Evolutionary conservation across 2,329 filamentous ascomycete species (phyloP), one percentile per base, ranked within the genome.

Genomic region (Fusarium ambrosium): DNA sequence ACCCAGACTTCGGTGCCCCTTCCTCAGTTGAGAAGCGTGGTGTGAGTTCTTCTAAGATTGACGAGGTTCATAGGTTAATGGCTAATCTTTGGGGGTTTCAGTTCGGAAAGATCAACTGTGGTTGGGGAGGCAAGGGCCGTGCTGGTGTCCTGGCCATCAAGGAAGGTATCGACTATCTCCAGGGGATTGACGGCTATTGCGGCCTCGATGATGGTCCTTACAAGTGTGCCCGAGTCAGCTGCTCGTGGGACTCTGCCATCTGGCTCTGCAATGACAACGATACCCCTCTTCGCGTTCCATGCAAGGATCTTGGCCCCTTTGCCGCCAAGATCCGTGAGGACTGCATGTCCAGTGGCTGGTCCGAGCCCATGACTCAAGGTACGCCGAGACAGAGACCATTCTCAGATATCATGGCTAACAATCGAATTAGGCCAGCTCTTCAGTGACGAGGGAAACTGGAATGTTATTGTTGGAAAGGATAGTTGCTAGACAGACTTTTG

Each of bases 181-280:
- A 65, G 5, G 36, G 37, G 2, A 32, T 60, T 6, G 62, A 58
- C 2, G 43, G 43, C 7, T 39, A 55, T 5, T 69, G 62, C 10
- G 55, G 39, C 16, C 20, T 66, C 1, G 66, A 69, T 5, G 62
- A 64, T 6, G 62, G 66, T 14, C 66, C 66, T 1, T 20, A 18
- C 36, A 69, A 69, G 41, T 69, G 66, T 22, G 37, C 37, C 10
- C 62, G 62, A 1, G 43, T 66, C 8, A 66, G 55, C n/a, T 69
- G 66, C 45, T 65, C 55, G 0, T 69, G 53, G 53, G 16, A 69
- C 45, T 69, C 66, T 13, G 66, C 55, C 14, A 66, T 69, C 29
- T 66, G 62, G 62, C 34, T 69, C 13, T 69, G 66, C 29, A 69
- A 69, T 18, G 66, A 69, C 22, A 61, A 65, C 6, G 48, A 65